These are phyloP conservation scores for Annulohypoxylon stygium DNA, from an alignment of 495 filamentous ascomycete genomes.

Conservation along the genomic window DNA sequence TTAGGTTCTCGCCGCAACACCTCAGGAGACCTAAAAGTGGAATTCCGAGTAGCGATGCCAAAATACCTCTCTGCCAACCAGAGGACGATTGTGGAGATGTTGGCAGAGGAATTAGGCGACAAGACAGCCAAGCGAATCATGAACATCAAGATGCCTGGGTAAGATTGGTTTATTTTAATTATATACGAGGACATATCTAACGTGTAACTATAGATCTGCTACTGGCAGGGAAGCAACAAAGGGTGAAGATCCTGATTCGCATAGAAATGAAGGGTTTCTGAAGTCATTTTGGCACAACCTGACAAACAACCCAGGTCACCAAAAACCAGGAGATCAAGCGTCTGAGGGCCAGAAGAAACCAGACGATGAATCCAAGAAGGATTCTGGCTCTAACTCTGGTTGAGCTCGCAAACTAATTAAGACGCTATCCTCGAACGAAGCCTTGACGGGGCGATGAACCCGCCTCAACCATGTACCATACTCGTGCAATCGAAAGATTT, in stretches of 20 bases:
- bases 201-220: conserved; percentile 20
- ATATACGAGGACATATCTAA: conserved; percentile 9
- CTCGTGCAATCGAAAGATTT: conserved; percentile 19
- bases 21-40: conserved; percentile 87
- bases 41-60: conserved; percentile 95
- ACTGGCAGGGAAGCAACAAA: conserved; percentile 38
- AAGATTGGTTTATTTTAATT: conserved; percentile 28
- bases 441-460: conserved; percentile 2
- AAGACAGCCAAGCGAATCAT: conserved; percentile 92
- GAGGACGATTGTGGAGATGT: conserved; percentile 89
- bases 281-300: conserved; percentile 91
- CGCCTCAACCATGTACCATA: conserved; percentile 41
- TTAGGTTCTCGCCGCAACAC: conserved; percentile 67
- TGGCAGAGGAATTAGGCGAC: conserved; percentile 94
- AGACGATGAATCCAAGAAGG: conserved; percentile 68
- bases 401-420: conserved; percentile 23
- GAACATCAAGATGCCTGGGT: conserved; percentile 64
- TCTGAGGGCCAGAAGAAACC: conserved; percentile 46
- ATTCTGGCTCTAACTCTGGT: conserved; percentile 65
- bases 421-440: neutral
- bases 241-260: conserved; percentile 57
- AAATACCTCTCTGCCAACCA: conserved; percentile 92
- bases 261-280: conserved; percentile 85
- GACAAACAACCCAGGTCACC: conserved; percentile 76
- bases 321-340: conserved; percentile 52